Base-by-base conservation (phyloP, 2,329 filamentous ascomycete species). In the Colletotrichum lindemuthianum region DNA sequence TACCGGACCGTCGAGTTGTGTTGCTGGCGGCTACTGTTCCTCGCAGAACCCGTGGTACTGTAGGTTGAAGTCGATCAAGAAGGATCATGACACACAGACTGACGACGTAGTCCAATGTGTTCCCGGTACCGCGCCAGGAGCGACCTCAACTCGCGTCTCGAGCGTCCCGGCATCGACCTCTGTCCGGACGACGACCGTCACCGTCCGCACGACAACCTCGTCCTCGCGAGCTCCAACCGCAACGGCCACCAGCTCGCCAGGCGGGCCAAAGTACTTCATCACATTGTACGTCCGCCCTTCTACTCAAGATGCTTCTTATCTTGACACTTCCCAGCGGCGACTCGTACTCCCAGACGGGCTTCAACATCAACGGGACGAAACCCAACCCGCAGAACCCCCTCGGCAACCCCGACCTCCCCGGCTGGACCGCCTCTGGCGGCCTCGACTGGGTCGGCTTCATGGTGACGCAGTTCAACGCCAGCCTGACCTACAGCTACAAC, bases 271-370 rank as follows among this genome's bases (percentile, higher is more conserved):
- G 47, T 80, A 79, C 61, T 74, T 81, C 61, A 79, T 81, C 63
- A 79, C 75, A 8, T 81, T 81, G 77, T 80, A 67, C 68, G 72
- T 37, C 33, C 7, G 13, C 33, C 48, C n/a, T 41, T 33, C 32
- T n/a, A 51, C 1, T 43, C 2, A 1, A 3, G 15, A 37, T 15
- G 2, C 58, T 2, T 44, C 45, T 5, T 7, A 15, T 34, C 48
- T 9, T 8, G n/a, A 44, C n/a, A 15, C 13, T 3, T 10, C 33
- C 5, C 55, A 85, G 83, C 68, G 86, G 86, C 45, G 84, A 89
- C 70, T 88, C 84, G 3, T 89, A 88, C 74, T 85, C 85, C 1
- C 81, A 83, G 66, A 88, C 85, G 2, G 83, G 82, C 45, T 90
- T 89, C 76, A 75, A 86, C 68, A 72, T 82, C 50, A 76, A 74